phyloP scores from a whole-genome alignment of 176 grass and related monocot genomes.

The Zoysia pacifica region DNA sequence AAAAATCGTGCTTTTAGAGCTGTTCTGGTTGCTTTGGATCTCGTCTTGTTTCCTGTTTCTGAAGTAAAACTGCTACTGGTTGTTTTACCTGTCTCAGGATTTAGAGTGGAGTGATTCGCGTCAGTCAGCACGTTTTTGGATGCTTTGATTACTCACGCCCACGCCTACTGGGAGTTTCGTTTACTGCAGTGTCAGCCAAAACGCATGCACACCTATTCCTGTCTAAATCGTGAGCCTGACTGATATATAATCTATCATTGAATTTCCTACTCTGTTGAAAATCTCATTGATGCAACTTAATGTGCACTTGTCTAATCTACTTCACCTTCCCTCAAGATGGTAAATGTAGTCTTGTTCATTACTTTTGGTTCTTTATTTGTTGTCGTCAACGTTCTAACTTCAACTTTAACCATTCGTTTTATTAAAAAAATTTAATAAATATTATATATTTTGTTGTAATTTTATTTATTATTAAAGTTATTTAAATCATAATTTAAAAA shows the following conservation, averaged over 20 bases:
- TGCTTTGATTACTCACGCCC: neutral
- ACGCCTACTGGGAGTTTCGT: neutral
- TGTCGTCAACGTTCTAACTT: too few species aligned
- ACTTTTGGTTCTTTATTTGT: neutral
- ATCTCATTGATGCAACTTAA: neutral
- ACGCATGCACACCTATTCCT: neutral
- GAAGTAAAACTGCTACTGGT: neutral
- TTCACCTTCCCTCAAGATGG: neutral
- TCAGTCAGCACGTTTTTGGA: neutral
- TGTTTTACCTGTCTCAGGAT: neutral
- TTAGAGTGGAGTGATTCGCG: neutral
- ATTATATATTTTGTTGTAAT: too few species aligned
- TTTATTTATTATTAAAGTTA: too few species aligned
- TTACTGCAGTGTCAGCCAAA: neutral
- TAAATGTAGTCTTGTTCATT: neutral
- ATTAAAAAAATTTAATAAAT: too few species aligned
- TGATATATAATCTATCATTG: neutral
- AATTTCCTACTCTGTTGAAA: neutral
- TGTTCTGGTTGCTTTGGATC: too few species aligned
- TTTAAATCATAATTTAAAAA: too few species aligned
- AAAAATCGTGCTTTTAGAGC: too few species aligned
- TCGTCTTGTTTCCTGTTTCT: neutral
- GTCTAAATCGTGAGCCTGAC: neutral
- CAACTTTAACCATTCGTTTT: too few species aligned
- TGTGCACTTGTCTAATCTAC: neutral